Evolutionary conservation across 2,329 filamentous ascomycete species (phyloP), one percentile per base, ranked within the genome.

Genomic region (Xylariaceae sp.): DNA sequence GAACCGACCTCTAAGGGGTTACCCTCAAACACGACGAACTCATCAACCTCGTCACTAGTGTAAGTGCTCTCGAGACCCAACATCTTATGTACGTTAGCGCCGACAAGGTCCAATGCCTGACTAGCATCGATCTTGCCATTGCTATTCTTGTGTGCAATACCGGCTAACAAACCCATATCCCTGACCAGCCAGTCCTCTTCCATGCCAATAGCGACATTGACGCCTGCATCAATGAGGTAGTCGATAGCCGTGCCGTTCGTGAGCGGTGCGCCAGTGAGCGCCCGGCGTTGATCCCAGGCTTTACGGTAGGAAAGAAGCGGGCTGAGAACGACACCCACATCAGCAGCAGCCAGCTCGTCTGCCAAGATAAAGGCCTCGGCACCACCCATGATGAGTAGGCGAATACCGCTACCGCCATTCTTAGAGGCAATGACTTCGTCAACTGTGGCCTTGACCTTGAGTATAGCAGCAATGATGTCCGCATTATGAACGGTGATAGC

Each of bases 231-330:
- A 0, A 86, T 64, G 1, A 89, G 77, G 10, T 67, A 71, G 61
- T 88, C 84, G 3, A 86, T 74, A 0, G 79, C 79, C 0, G 86
- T 88, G 30, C 85, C 84, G 65, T 87, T 86, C 0, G 85, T 86
- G 0, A 88, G 76, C 1, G 86, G 86, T 4, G 86, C 85, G 1
- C 86, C 86, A 0, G 83, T 80, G 9, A 88, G 74, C 0, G 83
- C 80, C 1, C 85, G 81, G 0, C 84, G 80, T 71, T 86, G 76
- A 62, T 88, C 84, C 86, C 86, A 89, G 0, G 69, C 71, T 2
- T 68, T 71, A 1, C 79, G 77, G 66, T 82, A 84, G 0, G 82
- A 79, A 63, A 83, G 80, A 10, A 86, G 70, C 1, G 85, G 85
- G 0, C 81, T 76, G 1, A 89, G 78, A 30, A 88, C 79, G 17